These are phyloP conservation scores for Populus hybrid DNA, from an alignment of 441 rosid genomes.

Conservation along the genomic window DNA sequence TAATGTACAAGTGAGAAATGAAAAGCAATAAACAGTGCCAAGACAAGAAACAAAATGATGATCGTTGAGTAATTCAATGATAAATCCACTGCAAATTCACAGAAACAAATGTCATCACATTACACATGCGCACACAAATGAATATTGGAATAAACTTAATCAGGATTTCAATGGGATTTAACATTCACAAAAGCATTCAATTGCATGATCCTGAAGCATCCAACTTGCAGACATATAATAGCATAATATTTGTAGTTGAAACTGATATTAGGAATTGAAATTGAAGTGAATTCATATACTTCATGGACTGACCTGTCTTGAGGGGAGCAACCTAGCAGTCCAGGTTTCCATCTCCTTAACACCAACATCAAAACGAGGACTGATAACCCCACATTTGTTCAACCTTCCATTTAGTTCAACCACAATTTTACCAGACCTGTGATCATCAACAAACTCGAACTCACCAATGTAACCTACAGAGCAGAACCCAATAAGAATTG, in stretches of 20 bases:
- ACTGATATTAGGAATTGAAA: neutral
- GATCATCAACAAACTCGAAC: no score
- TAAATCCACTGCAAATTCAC: neutral
- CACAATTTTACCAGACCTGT: no score
- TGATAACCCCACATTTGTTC: no score
- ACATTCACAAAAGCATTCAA: no score
- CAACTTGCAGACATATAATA: neutral
- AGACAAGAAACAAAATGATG: neutral
- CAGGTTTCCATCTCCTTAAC: slow-evolving; percentile 62
- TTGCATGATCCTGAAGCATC: neutral
- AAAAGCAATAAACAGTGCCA: neutral
- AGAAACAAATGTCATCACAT: neutral
- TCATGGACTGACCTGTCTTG: slow-evolving; percentile 46
- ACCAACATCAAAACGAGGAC: no score
- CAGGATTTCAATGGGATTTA: no score
- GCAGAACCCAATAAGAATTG: no score
- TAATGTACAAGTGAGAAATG: neutral
- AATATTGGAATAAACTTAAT: no score
- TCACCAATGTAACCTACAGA: no score
- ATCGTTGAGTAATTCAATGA: neutral
- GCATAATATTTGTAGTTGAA: neutral
- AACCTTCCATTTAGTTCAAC: no score
- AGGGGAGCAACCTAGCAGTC: slow-evolving; percentile 63
- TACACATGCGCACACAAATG: neutral
- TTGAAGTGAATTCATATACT: neutral